Evolutionary conservation across 345 rosid genomes (phyloP).

Genomic region (Salix koriyanagi): DNA sequence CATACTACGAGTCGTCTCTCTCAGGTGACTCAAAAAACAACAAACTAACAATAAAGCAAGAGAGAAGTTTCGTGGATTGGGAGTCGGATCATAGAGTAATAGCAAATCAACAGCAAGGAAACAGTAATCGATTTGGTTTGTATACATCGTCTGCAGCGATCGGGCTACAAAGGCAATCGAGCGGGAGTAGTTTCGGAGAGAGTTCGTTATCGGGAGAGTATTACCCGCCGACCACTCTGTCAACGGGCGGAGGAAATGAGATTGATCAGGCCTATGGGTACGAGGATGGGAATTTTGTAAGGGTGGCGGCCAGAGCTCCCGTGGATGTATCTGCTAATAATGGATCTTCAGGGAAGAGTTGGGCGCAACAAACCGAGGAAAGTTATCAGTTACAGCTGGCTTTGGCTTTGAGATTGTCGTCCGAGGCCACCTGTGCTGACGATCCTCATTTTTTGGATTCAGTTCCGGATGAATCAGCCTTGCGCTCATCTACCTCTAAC

Average conservation of each 20-base stretch:
- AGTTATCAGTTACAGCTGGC: slow-evolving; percentile 99
- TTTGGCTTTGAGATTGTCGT: slow-evolving; percentile 82
- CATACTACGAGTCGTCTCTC: slow-evolving; percentile 51
- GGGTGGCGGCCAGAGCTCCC: slow-evolving; percentile 27
- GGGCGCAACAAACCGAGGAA: slow-evolving; percentile 99
- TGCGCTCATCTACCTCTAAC: slow-evolving; percentile 44
- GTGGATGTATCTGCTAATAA: slow-evolving; percentile 20
- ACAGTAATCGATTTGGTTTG: slow-evolving; percentile 39
- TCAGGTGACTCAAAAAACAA: slow-evolving; percentile 51
- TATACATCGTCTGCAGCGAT: slow-evolving; percentile 46
- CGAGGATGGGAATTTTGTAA: slow-evolving; percentile 49
- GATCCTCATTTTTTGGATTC: slow-evolving; percentile 97
- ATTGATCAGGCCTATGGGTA: slow-evolving; percentile 51
- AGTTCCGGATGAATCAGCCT: slow-evolving; percentile 62
- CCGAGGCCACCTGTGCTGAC: slow-evolving; percentile 87
- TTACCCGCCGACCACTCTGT: slow-evolving; percentile 54
- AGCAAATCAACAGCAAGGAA: slow-evolving; percentile 27
- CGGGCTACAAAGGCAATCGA: slow-evolving; percentile 84
- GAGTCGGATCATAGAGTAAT: slow-evolving; percentile 38
- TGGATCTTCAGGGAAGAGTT: slow-evolving; percentile 75
- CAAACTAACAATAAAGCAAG: slow-evolving; percentile 35
- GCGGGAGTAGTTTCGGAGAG: slow-evolving; percentile 97
- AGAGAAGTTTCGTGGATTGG: slow-evolving; percentile 24
- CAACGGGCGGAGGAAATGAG: slow-evolving; percentile 61
- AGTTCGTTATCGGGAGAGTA: slow-evolving; percentile 93